Evolutionary conservation across 148 eudicot species (phyloP).

Genomic region (Fagopyrum tataricum): DNA sequence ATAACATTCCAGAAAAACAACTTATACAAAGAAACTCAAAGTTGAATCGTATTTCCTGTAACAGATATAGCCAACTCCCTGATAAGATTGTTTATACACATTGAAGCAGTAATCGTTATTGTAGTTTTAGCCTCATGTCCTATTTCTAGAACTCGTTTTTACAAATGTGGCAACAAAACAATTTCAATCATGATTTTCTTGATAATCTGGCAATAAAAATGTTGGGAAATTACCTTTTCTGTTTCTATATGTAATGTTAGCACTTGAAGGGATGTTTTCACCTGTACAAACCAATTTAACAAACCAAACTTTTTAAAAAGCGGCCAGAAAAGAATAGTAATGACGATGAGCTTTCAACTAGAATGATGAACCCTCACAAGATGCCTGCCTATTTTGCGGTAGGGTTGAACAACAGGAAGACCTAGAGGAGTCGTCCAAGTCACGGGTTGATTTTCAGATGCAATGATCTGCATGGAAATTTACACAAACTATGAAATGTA

Average conservation of each 20-base stretch:
- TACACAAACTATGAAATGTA: not conserved
- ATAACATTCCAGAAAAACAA: not conserved
- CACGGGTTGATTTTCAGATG: conserved; percentile 83
- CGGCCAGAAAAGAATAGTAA: not conserved
- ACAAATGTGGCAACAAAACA: not conserved
- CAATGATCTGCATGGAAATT: conserved; percentile 58
- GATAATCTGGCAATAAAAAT: not conserved
- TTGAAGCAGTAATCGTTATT: not conserved
- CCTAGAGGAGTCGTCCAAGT: conserved; percentile 82
- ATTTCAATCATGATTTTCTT: not conserved
- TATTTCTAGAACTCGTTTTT: no score
- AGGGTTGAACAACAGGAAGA: conserved; percentile 97
- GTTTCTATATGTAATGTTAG: no score
- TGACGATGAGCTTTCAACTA: not conserved
- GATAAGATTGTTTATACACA: no score
- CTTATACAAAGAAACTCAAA: not conserved
- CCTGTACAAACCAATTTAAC: conserved; percentile 34
- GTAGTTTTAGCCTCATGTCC: not conserved
- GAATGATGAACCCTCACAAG: conserved; percentile 34
- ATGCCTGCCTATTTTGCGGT: conserved; percentile 54
- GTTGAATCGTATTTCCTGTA: not conserved
- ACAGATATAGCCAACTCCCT: not conserved
- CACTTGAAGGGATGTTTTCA: conserved; percentile 13
- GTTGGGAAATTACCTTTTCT: not conserved
- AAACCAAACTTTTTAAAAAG: not conserved